A percentile compares a stretch with the other conserved stretches of the same genome.
Evolutionary conservation across 768 basidiomycete species (phyloP).

Genomic region (Vishniacozyma victoriae): DNA sequence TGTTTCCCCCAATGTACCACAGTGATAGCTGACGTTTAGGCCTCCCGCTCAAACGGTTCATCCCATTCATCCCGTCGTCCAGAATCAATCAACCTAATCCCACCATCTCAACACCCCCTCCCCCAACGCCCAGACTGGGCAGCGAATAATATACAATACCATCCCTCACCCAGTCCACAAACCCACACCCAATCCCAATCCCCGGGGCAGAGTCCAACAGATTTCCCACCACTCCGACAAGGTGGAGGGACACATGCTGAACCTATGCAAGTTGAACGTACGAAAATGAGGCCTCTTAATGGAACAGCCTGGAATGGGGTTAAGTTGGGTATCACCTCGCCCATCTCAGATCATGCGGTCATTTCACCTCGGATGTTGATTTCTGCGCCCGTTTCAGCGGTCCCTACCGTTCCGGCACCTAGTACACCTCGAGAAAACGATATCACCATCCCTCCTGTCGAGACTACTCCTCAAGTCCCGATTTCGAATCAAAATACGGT

Average conservation of each 20-base stretch:
- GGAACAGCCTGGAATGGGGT: neutral
- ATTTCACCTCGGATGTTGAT: too few relatives aligned
- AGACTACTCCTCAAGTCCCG: too few relatives aligned
- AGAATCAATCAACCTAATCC: constrained; percentile 20
- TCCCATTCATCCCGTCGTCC: constrained; percentile 32
- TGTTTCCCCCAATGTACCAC: neutral
- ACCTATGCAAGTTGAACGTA: neutral
- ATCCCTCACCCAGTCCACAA: constrained; percentile 26
- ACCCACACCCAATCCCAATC: too few relatives aligned
- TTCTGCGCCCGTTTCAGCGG: too few relatives aligned
- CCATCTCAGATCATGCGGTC: too few relatives aligned
- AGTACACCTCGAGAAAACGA: too few relatives aligned
- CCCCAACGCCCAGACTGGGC: constrained; percentile 41
- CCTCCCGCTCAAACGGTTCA: constrained; percentile 30
- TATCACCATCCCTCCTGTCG: too few relatives aligned
- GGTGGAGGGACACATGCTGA: neutral
- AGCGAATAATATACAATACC: constrained; percentile 36
- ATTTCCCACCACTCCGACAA: constrained; percentile 29
- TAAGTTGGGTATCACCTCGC: too few relatives aligned
- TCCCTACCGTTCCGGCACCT: too few relatives aligned
- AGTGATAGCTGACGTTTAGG: constrained; percentile 8
- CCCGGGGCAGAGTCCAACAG: constrained; percentile 12
- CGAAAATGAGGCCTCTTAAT: neutral
- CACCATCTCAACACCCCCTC: constrained; percentile 29
- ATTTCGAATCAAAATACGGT: too few relatives aligned